Evolutionary conservation across 106 monocot genomes (phyloP), one percentile per base, ranked within the genome.

Genomic region (Chionographis japonica): DNA sequence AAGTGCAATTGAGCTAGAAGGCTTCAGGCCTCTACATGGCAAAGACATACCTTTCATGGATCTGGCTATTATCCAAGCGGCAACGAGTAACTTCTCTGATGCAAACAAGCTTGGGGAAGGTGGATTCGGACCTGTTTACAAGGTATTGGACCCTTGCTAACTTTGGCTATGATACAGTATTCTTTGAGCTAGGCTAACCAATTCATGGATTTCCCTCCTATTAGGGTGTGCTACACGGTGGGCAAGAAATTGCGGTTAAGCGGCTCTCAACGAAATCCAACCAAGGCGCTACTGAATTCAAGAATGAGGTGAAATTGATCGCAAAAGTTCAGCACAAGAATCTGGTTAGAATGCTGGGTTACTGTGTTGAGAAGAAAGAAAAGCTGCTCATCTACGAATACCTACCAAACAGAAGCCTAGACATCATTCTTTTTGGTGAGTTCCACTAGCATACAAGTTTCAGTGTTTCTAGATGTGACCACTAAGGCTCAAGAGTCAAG

Each of bases 371-470:
- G 9, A 46, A 2, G 46, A 2, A 46, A 2, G 46, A 46, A 46
- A 46, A 46, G 46, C 14, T 81, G 46, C 77, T 81, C 52, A 53
- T 81, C 19, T 81, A 81, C 37, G 81, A 81, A n/a, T 81, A 73
- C 68, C 77, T 77, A 3, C 77, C 72, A 15, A 77, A 81, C 49
- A 61, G 52, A 51, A 81, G 81, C 62, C 83, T 87, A 14, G 79
- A 83, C 36, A 37, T 55, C 56, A 77, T 87, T 62, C 58, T 87
- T 52, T 80, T 87, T 63, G 87, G 87, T 80, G 36, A 38, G 74
- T 69, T 46, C 9, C 46, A 27, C 27, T 0, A 27, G 1, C 9
- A 46, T 46, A 10, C 8, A 46, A 6, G 46, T 10, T 46, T 46
- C 46, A 2, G 5, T 6, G 46, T 46, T 0, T 10, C 0, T 46